Evolutionary conservation across 2,329 filamentous ascomycete genomes (phyloP), one percentile per base, ranked within the genome.

Genomic region (Diplodia corticola): DNA sequence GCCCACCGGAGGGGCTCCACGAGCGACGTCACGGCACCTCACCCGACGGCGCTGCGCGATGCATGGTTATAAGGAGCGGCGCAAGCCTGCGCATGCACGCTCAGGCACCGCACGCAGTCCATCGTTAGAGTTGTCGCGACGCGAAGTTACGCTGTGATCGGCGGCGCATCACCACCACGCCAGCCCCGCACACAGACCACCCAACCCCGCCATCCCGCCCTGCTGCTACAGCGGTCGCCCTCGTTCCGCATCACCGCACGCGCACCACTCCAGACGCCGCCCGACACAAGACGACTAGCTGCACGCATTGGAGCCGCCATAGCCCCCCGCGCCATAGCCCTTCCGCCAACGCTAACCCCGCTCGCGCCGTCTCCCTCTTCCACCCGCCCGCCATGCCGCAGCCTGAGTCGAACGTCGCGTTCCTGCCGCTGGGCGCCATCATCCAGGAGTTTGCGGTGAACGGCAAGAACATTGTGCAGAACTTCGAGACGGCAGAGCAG

Each of bases 381-480:
- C 64, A 35, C 20, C 26, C 28, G 44, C 46, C 40, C 49, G 20
- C 49, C 54, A 66, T 66, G 64, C 33, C 55, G 10, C 13, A 13
- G 24, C n/a, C 64, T 49, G 64, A 60, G 35, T 66, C 64, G 54
- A 66, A 48, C 55, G 37, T 66, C 64, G 22, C 64, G 24, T 91
- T 94, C 79, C 82, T 94, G 68, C 88, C 91, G 26, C 83, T 91
- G 60, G 91, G 91, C 69, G 91, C 90, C 72, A 91, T 92, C 75
- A 89, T 95, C 75, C 89, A 97, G 77, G 86, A 91, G 74, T 89
- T 97, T 81, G 85, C 84, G 55, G 86, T 98, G 71, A 90, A 85
- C 67, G 90, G 88, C 69, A 82, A 86, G 75, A 95, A 97, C 81
- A 95, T 99, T 70, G 93, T 97, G 24, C 91, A 95, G 71, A 89